phyloP scores from a whole-genome alignment of 225 moss, liverwort and hornwort species.

The Takakia lepidozioides region DNA sequence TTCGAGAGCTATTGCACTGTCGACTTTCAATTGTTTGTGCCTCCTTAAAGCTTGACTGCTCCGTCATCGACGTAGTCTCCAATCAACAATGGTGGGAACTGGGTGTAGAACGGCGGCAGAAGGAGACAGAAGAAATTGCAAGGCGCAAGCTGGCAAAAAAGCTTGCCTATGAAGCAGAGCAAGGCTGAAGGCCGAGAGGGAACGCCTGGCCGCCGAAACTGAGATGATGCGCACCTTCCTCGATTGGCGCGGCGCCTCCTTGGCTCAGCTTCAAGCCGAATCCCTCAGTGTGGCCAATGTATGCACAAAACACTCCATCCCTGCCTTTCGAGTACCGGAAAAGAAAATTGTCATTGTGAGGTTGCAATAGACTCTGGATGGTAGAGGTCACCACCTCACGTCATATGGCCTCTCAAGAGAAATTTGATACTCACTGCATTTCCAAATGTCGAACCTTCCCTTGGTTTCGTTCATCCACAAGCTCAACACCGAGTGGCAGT shows the following conservation, averaged over 20 bases:
- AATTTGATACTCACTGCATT: too few species aligned
- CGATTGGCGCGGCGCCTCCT: constrained; percentile 42
- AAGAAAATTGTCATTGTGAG: too few species aligned
- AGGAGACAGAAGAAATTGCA: constrained; percentile 34
- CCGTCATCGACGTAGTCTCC: not conserved
- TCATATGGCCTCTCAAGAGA: too few species aligned
- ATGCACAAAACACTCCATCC: too few species aligned
- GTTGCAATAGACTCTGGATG: too few species aligned
- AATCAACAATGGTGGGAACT: not conserved
- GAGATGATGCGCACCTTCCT: constrained; percentile 58
- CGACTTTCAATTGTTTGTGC: not conserved
- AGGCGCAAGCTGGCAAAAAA: constrained; percentile 53
- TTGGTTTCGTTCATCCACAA: too few species aligned
- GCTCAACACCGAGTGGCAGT: too few species aligned
- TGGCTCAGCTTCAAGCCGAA: constrained; percentile 52
- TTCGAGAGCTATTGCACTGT: not conserved
- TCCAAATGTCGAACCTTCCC: too few species aligned
- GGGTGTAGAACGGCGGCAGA: constrained; percentile 42
- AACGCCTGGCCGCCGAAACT: constrained; percentile 56
- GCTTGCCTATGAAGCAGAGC: constrained; percentile 46
- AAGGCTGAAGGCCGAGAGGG: constrained; percentile 60
- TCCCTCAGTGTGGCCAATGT: constrained; percentile 48
- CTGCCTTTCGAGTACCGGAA: too few species aligned
- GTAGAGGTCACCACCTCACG: too few species aligned
- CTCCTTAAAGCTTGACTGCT: not conserved